A percentile compares a stretch with the other conserved stretches of the same genome.
Evolutionary conservation across 108 stramenopile genomes (phyloP).

Genomic region (Stephanodiscus triporus): DNA sequence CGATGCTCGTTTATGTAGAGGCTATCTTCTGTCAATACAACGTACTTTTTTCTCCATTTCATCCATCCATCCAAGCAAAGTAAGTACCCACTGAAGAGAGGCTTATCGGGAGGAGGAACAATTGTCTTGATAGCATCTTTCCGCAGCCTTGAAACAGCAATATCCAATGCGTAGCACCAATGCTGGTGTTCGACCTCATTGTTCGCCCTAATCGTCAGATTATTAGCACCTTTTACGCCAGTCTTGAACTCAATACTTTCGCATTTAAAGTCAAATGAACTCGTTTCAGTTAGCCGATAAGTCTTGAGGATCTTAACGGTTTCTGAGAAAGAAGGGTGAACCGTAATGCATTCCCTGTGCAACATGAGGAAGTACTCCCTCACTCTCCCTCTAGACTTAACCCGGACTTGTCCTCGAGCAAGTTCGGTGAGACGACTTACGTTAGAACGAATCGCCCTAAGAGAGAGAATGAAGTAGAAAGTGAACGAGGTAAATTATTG

Average conservation of each 20-base stretch:
- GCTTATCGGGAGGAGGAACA: slow-evolving; percentile 31
- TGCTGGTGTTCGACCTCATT: slow-evolving; percentile 32
- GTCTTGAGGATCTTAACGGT: slow-evolving; percentile 20
- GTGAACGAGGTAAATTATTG: background rate
- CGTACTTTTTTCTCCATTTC: slow-evolving; percentile 39
- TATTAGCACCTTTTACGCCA: slow-evolving; percentile 25
- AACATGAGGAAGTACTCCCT: slow-evolving; percentile 39
- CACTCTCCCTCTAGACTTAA: slow-evolving; percentile 30
- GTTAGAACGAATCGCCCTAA: slow-evolving; percentile 28
- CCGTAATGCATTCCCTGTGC: slow-evolving; percentile 41
- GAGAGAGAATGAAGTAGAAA: background rate
- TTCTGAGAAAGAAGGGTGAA: slow-evolving; percentile 34
- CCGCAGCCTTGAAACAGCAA: slow-evolving; percentile 14
- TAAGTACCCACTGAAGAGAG: slow-evolving; percentile 29
- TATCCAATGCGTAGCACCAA: slow-evolving; percentile 27
- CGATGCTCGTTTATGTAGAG: slow-evolving; percentile 34
- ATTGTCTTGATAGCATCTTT: slow-evolving; percentile 17
- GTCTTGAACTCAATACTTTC: slow-evolving; percentile 32
- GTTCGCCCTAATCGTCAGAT: slow-evolving; percentile 19
- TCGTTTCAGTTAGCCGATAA: slow-evolving; percentile 17
- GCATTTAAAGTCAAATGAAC: slow-evolving; percentile 22
- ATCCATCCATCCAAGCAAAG: slow-evolving; percentile 17
- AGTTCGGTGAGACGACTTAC: slow-evolving; percentile 10
- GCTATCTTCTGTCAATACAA: slow-evolving; percentile 33
- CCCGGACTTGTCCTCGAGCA: slow-evolving; percentile 31